A percentile compares a stretch with the other conserved stretches of the same genome.
These are phyloP conservation scores for Parvularia atlantis DNA, from an alignment of 78 protist genomes.

Conservation along the genomic window DNA sequence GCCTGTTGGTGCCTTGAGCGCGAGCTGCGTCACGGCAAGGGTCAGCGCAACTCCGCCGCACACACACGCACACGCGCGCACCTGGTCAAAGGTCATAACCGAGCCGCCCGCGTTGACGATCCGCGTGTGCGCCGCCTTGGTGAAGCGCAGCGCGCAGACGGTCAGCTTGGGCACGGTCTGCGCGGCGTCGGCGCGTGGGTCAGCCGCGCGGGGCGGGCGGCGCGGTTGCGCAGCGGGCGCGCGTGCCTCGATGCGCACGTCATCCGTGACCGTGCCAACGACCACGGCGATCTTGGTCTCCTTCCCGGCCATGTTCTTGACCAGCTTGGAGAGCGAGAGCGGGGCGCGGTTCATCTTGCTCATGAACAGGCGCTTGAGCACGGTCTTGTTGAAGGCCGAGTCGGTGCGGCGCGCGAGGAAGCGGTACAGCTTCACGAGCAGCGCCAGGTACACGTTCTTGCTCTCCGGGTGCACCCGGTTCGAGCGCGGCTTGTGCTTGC, in stretches of 20 bases:
- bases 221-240: no score
- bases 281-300: conserved; percentile 77
- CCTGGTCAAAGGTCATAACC: conserved; percentile 96
- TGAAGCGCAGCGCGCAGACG: conserved; percentile 91
- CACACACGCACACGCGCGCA: no score
- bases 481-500: conserved; percentile 16
- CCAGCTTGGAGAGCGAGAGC: conserved; percentile 71
- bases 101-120: conserved; percentile 95
- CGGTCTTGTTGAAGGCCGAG: conserved; percentile 79
- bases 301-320: conserved; percentile 54
- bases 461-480: conserved; percentile 49
- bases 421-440: conserved; percentile 81
- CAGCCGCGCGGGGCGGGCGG: no score
- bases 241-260: conserved; percentile 84
- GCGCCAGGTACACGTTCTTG: conserved; percentile 49
- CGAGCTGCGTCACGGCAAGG: no score
- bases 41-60: no score
- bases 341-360: conserved; percentile 82
- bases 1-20: conserved; percentile 89
- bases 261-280: conserved; percentile 97
- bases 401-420: conserved; percentile 96
- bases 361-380: conserved; percentile 70
- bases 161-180: conserved; percentile 79
- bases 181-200: no score
- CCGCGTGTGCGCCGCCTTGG: conserved; percentile 92